Evolutionary conservation across 768 basidiomycete species (phyloP), one percentile per base, ranked within the genome.

Genomic region (Xerocomellus intermedius): DNA sequence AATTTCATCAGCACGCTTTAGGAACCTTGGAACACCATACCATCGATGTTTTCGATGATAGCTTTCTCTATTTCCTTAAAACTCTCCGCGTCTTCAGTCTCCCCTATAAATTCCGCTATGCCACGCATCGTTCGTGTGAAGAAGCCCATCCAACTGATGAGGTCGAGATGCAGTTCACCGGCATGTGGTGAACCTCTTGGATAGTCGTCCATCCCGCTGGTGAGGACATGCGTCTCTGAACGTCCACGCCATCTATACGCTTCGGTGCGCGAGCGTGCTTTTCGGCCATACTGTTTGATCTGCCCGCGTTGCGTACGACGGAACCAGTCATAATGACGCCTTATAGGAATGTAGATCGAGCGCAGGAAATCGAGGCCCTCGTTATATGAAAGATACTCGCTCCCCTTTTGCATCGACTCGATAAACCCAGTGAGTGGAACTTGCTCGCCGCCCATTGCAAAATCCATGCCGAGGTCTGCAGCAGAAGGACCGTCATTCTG

Each of bases 301-400:
- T 95, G 92, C 8, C 95, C 95, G 5, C 90, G 82, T 69, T 98
- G 95, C 3, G 95, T 97, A 42, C 86, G 84, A 39, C 92, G 83
- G 80, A 98, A 97, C 95, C 95, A 98, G 50, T 92, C 87, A 67
- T 96, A 98, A 69, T 98, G 96, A 26, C 91, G 82, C 64, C 89
- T 90, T 14, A 98, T 78, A 0, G 90, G 87, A 21, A 75, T 72
- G 67, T 98, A 98, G 48, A 97, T 90, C 4, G 84, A 86, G 49
- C 77, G 82, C 39, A 98, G 81, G 75, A 85, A 96, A 3, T 74
- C 67, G 3, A 83, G 73, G 0, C 88, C 87, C 19, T 85, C 75
- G 32, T 81, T 77, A 4, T 82, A 82, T n/a, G 83, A 75, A 42
- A 82, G 57, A 69, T 51, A 91, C 69, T 67, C 82, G 79, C 57